Percentiles rank a stretch among this genome's conserved stretches.
Evolutionary conservation across 2,329 filamentous ascomycete genomes (phyloP).

Genomic region (Coniosporium tulheliwenetii): DNA sequence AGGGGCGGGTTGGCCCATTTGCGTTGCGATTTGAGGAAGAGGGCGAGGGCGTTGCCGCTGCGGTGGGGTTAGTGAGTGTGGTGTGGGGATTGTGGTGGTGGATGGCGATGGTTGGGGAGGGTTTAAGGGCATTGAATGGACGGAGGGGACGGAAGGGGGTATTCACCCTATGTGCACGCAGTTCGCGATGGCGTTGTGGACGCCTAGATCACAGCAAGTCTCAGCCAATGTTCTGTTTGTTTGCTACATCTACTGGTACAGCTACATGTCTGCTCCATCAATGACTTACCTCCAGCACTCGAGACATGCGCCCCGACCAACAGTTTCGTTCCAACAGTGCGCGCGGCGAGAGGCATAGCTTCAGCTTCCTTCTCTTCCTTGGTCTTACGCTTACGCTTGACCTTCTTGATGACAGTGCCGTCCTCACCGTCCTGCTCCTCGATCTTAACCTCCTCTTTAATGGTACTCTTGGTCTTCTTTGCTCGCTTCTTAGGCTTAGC

Average conservation of each 20-base stretch:
- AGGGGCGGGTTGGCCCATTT: conserved; percentile 84
- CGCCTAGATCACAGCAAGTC: conserved; percentile 35
- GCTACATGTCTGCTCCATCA: conserved; percentile 1
- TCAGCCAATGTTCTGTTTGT: conserved; percentile 1
- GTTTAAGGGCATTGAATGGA: background rate
- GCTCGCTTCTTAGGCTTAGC: background rate
- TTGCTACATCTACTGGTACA: background rate
- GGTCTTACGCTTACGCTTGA: conserved; percentile 33
- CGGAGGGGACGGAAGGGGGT: background rate
- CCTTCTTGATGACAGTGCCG: conserved; percentile 8
- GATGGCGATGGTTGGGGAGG: background rate
- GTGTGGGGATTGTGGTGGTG: background rate
- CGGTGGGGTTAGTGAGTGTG: conserved; percentile 2
- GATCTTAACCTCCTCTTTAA: conserved; percentile 4
- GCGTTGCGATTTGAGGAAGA: conserved; percentile 91
- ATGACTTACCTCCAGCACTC: conserved; percentile 57
- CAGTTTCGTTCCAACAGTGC: conserved; percentile 61
- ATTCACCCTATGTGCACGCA: conserved; percentile 53
- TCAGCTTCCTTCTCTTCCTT: conserved; percentile 41
- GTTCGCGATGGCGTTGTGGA: conserved; percentile 76
- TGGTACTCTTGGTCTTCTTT: background rate
- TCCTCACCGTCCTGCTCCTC: conserved; percentile 5
- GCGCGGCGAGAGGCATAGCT: conserved; percentile 48
- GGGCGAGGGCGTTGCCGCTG: conserved; percentile 77
- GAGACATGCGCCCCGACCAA: conserved; percentile 88